These are phyloP conservation scores for Metarhizium guizhouense DNA, from an alignment of 2,329 filamentous ascomycete species.

Conservation along the genomic window DNA sequence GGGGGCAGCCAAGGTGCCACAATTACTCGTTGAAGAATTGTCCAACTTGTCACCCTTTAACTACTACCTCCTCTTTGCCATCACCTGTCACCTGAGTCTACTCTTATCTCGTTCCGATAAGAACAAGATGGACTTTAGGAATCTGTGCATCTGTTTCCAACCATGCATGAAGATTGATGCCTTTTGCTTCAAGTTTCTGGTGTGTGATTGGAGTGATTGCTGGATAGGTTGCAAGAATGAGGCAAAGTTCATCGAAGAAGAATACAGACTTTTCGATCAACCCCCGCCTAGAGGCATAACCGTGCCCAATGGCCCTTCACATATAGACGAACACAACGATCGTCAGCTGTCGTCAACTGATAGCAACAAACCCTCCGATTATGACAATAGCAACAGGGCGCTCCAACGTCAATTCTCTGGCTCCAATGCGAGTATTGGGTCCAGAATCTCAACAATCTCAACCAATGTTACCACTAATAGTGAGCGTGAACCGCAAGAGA, in stretches of 20 bases:
- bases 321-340: constrained; percentile 9
- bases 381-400: constrained; percentile 28
- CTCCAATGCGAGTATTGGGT: constrained; percentile 34
- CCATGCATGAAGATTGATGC: constrained; percentile 94
- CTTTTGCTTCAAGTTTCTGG: constrained; percentile 90
- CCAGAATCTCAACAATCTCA: constrained; percentile 33
- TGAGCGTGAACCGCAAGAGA: constrained; percentile 23
- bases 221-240: constrained; percentile 96
- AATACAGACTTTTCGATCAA: constrained; percentile 52
- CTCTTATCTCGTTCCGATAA: constrained; percentile 85
- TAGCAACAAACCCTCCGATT: constrained; percentile 46
- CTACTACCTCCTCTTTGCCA: constrained; percentile 94
- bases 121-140: constrained; percentile 98
- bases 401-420: constrained; percentile 31
- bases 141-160: constrained; percentile 93
- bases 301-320: constrained; percentile 22
- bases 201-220: constrained; percentile 91
- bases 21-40: constrained; percentile 81
- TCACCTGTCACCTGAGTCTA: constrained; percentile 90
- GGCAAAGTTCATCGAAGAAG: constrained; percentile 64
- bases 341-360: constrained; percentile 49
- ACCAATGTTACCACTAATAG: constrained; percentile 38
- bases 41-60: constrained; percentile 94
- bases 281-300: constrained; percentile 43
- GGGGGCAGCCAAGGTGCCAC: constrained; percentile 70